These are phyloP conservation scores for Lentinula detonsa DNA, from an alignment of 768 basidiomycete species.

Conservation along the genomic window DNA sequence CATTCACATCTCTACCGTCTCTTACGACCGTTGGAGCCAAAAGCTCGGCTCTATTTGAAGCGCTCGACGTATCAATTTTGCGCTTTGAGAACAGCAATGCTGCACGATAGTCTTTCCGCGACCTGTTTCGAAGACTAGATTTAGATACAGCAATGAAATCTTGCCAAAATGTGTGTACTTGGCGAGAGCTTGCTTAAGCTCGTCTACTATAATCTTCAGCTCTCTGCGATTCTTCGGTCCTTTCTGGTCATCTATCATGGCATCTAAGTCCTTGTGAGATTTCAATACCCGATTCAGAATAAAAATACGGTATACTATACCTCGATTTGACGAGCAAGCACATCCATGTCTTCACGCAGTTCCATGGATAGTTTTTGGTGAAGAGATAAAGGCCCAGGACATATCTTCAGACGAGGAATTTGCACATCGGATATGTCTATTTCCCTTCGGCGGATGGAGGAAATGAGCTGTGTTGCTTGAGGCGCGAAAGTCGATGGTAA, in stretches of 20 bases:
- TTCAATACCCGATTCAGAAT: constrained; percentile 10
- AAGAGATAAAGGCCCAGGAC: constrained; percentile 58
- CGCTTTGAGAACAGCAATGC: constrained; percentile 73
- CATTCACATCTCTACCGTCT: constrained; percentile 29
- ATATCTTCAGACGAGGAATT: constrained; percentile 66
- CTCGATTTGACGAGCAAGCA: constrained; percentile 62
- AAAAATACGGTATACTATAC: constrained; percentile 23
- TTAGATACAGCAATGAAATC: not conserved
- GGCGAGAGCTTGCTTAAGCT: constrained; percentile 38
- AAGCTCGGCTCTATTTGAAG: constrained; percentile 65
- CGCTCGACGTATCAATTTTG: constrained; percentile 54
- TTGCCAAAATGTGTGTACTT: constrained; percentile 31
- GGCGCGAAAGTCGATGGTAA: constrained; percentile 48
- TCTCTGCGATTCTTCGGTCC: constrained; percentile 46
- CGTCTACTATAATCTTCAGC: constrained; percentile 43
- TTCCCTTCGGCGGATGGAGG: constrained; percentile 46
- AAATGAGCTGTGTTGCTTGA: constrained; percentile 44
- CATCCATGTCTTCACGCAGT: constrained; percentile 68
- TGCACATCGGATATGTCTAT: constrained; percentile 65
- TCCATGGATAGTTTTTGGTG: constrained; percentile 76
- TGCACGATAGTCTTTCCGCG: constrained; percentile 57
- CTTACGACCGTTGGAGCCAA: constrained; percentile 47
- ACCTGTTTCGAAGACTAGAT: constrained; percentile 25
- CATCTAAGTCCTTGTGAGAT: constrained; percentile 50
- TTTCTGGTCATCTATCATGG: constrained; percentile 68